Percentiles rank a stretch among this genome's conserved stretches.
phyloP scores from a whole-genome alignment of 2,329 filamentous ascomycete genomes.

The Mycosphaerella sp. region DNA sequence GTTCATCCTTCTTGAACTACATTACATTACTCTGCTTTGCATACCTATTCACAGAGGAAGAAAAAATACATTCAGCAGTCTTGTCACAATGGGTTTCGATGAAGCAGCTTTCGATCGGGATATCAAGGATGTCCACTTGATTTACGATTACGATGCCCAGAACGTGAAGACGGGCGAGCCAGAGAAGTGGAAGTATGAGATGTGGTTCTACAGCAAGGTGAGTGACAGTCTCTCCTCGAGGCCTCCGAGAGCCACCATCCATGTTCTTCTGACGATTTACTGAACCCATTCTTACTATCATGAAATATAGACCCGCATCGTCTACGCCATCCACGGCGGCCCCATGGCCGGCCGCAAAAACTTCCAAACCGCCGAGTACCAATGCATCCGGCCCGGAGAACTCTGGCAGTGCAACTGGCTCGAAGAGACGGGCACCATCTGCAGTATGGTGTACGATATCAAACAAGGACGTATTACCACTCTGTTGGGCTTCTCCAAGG shows the following conservation, averaged over 20 bases:
- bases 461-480: slow-evolving; percentile 45
- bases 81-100: slow-evolving; percentile 9
- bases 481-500: slow-evolving; percentile 48
- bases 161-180: slow-evolving; percentile 40
- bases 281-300: neutral
- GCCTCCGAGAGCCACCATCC: too few species aligned
- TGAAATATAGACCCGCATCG: slow-evolving; percentile 37
- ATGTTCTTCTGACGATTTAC: too few species aligned
- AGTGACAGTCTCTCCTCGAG: slow-evolving; percentile 25
- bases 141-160: slow-evolving; percentile 53
- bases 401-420: slow-evolving; percentile 57
- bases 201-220: slow-evolving; percentile 48
- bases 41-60: neutral
- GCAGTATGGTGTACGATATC: slow-evolving; percentile 53
- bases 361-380: slow-evolving; percentile 50
- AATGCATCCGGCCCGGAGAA: slow-evolving; percentile 53
- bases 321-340: slow-evolving; percentile 55
- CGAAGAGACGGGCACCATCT: slow-evolving; percentile 54
- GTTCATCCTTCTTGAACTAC: too few species aligned
- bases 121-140: slow-evolving; percentile 48
- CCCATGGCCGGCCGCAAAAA: slow-evolving; percentile 53
- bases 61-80: neutral
- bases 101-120: slow-evolving; percentile 42
- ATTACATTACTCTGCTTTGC: neutral
- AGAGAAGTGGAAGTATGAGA: slow-evolving; percentile 56